phyloP scores from a whole-genome alignment of 2,329 filamentous ascomycete genomes.

The Ceratocystis eucalypticola region DNA sequence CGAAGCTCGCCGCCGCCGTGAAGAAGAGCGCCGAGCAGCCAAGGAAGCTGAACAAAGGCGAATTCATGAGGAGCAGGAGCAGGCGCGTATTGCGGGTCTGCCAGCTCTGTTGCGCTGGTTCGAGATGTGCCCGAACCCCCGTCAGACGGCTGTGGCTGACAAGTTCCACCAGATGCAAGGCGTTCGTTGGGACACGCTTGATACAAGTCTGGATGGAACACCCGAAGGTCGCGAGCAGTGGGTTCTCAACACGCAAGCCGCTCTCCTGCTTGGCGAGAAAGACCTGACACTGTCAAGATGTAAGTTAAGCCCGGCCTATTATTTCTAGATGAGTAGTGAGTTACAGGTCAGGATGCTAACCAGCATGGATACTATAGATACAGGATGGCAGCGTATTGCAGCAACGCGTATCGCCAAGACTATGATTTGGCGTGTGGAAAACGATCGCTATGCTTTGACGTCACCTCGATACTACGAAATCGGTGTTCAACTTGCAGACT shows the following conservation, averaged over 20 bases:
- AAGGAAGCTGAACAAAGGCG: conserved; percentile 40
- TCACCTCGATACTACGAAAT: conserved; percentile 38
- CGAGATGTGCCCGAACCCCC: conserved; percentile 38
- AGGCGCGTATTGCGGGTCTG: conserved; percentile 40
- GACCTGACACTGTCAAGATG: conserved; percentile 47
- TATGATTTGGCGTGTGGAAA: conserved; percentile 46
- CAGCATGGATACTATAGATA: conserved; percentile 30
- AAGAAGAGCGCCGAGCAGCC: conserved; percentile 36
- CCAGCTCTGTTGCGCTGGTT: conserved; percentile 50
- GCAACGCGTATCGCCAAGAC: conserved; percentile 42
- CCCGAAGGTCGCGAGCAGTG: conserved; percentile 49
- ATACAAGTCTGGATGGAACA: conserved; percentile 38
- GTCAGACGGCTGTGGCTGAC: conserved; percentile 36
- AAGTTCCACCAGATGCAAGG: conserved; percentile 46
- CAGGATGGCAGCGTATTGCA: conserved; percentile 44
- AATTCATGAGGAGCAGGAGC: conserved; percentile 41
- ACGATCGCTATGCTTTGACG: conserved; percentile 42
- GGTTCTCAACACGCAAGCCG: conserved; percentile 51
- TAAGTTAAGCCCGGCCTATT: conserved; percentile 28
- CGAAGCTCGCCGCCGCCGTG: conserved; percentile 38
- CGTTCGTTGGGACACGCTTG: conserved; percentile 51
- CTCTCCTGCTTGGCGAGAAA: conserved; percentile 50
- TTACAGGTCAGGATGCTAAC: neutral
- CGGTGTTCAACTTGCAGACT: conserved; percentile 38
- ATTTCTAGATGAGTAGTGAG: neutral